Evolutionary conservation across 345 rosid genomes (phyloP), one percentile per base, ranked within the genome.

Genomic region (Isatis tinctoria): DNA sequence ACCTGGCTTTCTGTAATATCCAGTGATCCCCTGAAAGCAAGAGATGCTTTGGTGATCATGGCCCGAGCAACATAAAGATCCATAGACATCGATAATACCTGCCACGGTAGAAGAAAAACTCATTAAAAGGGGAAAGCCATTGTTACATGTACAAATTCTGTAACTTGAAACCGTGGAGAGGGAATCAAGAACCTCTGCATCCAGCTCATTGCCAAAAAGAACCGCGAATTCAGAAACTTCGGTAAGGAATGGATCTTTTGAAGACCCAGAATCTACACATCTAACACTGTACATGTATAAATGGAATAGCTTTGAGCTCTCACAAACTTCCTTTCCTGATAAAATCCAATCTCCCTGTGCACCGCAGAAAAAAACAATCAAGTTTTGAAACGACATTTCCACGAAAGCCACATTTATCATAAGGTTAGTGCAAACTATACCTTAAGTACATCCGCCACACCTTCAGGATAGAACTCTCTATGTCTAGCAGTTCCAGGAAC

Each of bases 21-120:
- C 41, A 92, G 78, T 67, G 84, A 61, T 45, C 97, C 96, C 90
- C 72, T 89, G 75, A 84, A 92, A 86, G 84, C 84, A 84, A 95
- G 97, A 79, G 93, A 92, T 83, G 99, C 97, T 89, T 90, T 88
- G 35, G 92, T 90, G 83, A 85, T 84, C 92, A 95, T 85, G 88
- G 97, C 90, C 75, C 99, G 97, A 80, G 97, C 99, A 82, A 95
- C 82, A 90, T 92, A 95, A 78, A 95, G 97, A 92, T 95, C 97
- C 96, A 92, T 87, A 76, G 96, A 87, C 98, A 92, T 95, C 98
- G 99, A 95, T 92, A 95, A 88, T 88, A 95, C 98, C 99, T 95
- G 80, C 24, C 10, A 76, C 37, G n/a, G 27, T 70, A 20, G 6
- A 28, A 57, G 7, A 58, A 32, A 27, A 27, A 20, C 6, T 20